phyloP scores from a whole-genome alignment of 345 rosid species.

The Eucalyptus cloeziana region DNA sequence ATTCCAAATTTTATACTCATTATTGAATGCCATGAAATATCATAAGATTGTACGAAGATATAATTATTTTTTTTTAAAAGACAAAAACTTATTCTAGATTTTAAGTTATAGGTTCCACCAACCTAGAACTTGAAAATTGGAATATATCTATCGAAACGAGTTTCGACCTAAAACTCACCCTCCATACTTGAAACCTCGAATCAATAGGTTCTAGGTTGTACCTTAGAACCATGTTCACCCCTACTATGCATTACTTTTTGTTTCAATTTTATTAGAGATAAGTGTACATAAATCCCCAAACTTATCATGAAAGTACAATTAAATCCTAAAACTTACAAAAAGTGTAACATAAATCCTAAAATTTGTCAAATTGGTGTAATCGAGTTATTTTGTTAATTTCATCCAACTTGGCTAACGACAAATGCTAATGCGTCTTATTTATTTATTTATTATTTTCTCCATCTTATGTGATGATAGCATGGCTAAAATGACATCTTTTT shows the following conservation, averaged over 20 bases:
- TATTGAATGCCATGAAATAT: rapidly evolving
- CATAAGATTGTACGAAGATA: no score
- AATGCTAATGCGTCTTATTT: rapidly evolving
- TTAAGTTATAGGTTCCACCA: no score
- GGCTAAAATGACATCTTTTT: neutral
- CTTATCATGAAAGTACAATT: rapidly evolving
- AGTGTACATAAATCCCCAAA: no score
- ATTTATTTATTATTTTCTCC: neutral
- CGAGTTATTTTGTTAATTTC: rapidly evolving
- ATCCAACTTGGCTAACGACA: rapidly evolving
- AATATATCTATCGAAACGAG: no score
- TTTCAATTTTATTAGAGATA: neutral
- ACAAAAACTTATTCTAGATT: no score
- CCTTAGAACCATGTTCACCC: no score
- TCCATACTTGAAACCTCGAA: no score
- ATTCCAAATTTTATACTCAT: no score
- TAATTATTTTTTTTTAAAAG: no score
- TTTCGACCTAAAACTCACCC: no score
- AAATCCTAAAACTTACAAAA: neutral
- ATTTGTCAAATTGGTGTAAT: neutral
- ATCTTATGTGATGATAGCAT: neutral
- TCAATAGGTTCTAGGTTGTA: no score
- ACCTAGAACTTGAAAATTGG: no score
- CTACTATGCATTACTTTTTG: neutral
- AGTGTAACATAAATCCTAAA: neutral